These are phyloP conservation scores for Cladosporium austrohemisphaericum DNA, from an alignment of 2,329 filamentous ascomycete species.

Conservation along the genomic window DNA sequence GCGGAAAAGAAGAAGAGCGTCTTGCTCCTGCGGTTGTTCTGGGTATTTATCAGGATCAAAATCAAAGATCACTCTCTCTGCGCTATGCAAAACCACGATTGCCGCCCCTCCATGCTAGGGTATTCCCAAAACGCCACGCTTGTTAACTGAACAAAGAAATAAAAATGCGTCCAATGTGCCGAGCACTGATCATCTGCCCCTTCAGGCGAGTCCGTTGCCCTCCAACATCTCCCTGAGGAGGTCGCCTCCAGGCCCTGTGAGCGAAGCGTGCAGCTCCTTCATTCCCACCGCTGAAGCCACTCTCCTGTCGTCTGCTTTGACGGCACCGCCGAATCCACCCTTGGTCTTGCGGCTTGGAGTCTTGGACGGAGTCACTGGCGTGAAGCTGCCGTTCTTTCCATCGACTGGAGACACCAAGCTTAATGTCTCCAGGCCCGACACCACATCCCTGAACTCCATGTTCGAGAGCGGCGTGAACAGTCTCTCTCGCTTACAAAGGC, in stretches of 20 bases:
- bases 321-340: constrained; percentile 41
- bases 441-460: constrained; percentile 91
- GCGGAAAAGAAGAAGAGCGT: constrained; percentile 6
- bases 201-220: constrained; percentile 22
- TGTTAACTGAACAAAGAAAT: not conserved
- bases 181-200: not conserved
- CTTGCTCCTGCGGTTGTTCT: constrained; percentile 9
- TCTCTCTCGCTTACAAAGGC: constrained; percentile 81
- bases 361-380: constrained; percentile 60
- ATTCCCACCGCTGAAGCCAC: constrained; percentile 34
- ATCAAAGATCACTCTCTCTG: not conserved
- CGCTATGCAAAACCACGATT: constrained; percentile 2
- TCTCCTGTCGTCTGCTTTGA: constrained; percentile 59
- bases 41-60: constrained; percentile 10
- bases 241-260: constrained; percentile 35
- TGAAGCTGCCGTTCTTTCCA: constrained; percentile 66
- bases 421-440: constrained; percentile 82
- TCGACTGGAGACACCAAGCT: constrained; percentile 70
- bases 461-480: constrained; percentile 82
- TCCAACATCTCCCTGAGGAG: constrained; percentile 36
- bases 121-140: constrained; percentile 10
- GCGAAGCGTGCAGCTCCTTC: constrained; percentile 31
- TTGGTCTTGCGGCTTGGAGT: constrained; percentile 66
- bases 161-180: not conserved
- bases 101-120: constrained; percentile 2